Base-by-base conservation (phyloP, 2,329 filamentous ascomycete species). In the Hirsutella thompsonii region DNA sequence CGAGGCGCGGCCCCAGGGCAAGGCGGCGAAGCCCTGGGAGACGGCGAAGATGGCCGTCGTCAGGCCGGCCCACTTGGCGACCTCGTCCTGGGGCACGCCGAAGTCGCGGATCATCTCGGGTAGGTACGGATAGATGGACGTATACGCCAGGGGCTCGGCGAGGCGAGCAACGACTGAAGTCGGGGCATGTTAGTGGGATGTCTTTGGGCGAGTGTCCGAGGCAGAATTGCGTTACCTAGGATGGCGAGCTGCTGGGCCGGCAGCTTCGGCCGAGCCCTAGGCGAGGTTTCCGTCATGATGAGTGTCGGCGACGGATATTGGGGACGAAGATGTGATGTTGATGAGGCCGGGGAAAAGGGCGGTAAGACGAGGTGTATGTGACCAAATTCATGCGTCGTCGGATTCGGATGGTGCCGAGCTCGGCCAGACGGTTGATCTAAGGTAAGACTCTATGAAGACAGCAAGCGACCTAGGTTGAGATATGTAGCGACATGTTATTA, bases 91-190 rank as follows among this genome's bases (percentile, higher is more conserved):
- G 8, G 74, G 69, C 14, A 93, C 68, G 9, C 82, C 79, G 47
- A 93, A 87, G 55, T 78, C 81, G 50, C 80, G 73, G 42, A 94
- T 83, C 83, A 94, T 92, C 60, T 89, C 83, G 10, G 83, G 83
- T 47, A 81, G 69, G 50, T 70, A 73, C 56, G 81, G 82, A 45
- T 80, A 80, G 47, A 85, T 76, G 20, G 80, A 84, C 13, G 82
- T 86, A 51, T 83, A 67, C 8, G 82, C 74, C 45, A 82, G 63
- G 8, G 84, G 84, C 57, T 90, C 84, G 45, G 83, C 80, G 54
- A 90, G 83, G 54, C 84, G 74, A 55, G 82, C 85, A 64, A 87
- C 72, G 56, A 82, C 83, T 87, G 49, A 29, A 43, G 26, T 44
- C 46, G 2, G 37, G 16, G 39, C 3, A 8, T n/a, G 28, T 30